Evolutionary conservation across 1,284 basidiomycete species (phyloP).

Genomic region (Ganoderma resinaceum): DNA sequence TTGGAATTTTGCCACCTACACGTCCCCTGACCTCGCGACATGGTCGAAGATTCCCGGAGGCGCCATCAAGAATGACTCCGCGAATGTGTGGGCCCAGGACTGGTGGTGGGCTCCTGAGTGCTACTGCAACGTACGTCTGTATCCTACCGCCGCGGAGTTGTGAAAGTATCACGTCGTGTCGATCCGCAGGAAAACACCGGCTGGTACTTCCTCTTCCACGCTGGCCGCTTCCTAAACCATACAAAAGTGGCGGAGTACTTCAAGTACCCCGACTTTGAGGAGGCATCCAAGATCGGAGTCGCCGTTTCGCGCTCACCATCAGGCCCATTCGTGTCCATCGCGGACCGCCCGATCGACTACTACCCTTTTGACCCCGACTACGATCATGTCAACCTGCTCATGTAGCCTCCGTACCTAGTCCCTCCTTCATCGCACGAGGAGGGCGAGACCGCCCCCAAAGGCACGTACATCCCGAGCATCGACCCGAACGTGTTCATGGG

Average conservation of each 20-base stretch:
- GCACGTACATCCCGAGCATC: constrained; percentile 20
- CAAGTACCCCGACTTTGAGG: constrained; percentile 22
- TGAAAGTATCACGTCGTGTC: background rate
- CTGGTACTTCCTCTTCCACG: constrained; percentile 22
- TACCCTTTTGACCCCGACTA: constrained; percentile 20
- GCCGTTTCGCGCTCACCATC: constrained; percentile 17
- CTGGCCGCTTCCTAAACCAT: constrained; percentile 13
- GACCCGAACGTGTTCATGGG: constrained; percentile 21
- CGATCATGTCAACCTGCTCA: constrained; percentile 18
- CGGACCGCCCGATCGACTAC: constrained; percentile 19
- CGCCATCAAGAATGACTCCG: constrained; percentile 15
- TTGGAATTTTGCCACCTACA: constrained; percentile 18
- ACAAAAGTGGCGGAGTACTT: constrained; percentile 19
- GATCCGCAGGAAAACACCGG: constrained; percentile 14
- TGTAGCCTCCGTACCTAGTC: constrained; percentile 15
- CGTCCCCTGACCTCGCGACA: constrained; percentile 19
- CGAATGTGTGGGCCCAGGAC: constrained; percentile 17
- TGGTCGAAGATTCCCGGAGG: constrained; percentile 18
- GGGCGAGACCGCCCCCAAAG: constrained; percentile 7
- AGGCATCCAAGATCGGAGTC: constrained; percentile 22
- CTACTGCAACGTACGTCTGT: constrained; percentile 14
- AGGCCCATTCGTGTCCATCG: constrained; percentile 16
- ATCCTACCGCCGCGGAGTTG: background rate
- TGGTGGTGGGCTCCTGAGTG: constrained; percentile 22
- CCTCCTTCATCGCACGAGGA: constrained; percentile 14